Base-by-base conservation (phyloP, 2,329 filamentous ascomycete genomes). In the Hypoxylon sp. region DNA sequence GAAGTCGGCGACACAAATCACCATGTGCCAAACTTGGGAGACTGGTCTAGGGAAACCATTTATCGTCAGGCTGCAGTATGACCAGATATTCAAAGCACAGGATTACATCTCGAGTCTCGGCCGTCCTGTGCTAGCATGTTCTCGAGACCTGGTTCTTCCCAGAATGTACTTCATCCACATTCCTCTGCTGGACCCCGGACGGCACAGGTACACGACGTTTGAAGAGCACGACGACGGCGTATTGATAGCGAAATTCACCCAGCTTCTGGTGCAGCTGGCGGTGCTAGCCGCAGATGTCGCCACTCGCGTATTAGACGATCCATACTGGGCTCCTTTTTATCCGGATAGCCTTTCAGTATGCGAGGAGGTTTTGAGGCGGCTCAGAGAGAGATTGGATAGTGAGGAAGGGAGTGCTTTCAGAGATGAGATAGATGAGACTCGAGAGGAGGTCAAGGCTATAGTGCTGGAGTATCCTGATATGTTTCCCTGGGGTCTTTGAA, bases 91-190 rank as follows among this genome's bases (percentile, higher is more conserved):
- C 26, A 6, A 26, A 5, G 6, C 26, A 26, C 26, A 26, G 3
- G 6, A 4, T 4, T 26, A 26, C 26, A 4, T 26, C 26, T 26
- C 26, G 26, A 26, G 6, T 26, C 26, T 26, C 6, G 26, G 26
- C 26, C 26, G 26, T 26, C 26, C 26, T 26, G 26, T 26, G 3
- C 26, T 26, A 26, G 26, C 26, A 26, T 26, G 26, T 26, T 26
- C 26, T 26, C 26, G 4, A 26, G 26, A 26, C 3, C 4, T 26
- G 6, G 26, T 5, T 1, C 19, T 4, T 10, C 2, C 19, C 44
- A 46, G 3, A 24, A 24, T 24, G 6, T 29, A 46, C 39, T 65
- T 65, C 39, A 50, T 55, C 17, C 14, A 55, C 22, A 29, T 65
- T 13, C 42, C 48, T 9, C 13, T 65, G 10, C 50, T 55, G 11